Percentiles rank a stretch among this genome's conserved stretches.
Conservation (phyloP, 148 eudicot species). For the Pharnaceum exiguum region DNA sequence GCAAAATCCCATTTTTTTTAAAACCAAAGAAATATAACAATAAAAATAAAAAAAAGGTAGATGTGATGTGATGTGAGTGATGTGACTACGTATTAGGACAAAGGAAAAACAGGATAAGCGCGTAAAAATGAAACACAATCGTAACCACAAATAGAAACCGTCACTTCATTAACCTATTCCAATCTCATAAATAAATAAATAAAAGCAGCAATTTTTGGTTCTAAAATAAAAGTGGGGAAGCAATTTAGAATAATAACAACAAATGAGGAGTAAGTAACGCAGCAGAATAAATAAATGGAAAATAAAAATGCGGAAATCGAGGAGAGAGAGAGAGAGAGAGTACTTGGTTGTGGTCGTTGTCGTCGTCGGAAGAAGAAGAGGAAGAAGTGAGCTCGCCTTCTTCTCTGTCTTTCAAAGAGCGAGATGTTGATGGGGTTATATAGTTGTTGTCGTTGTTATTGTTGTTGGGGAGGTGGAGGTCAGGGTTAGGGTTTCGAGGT, state of each 20-base stretch:
- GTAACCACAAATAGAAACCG: neutral
- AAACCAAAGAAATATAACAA: no score
- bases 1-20: no score
- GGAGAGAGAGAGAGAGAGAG: constrained; percentile 8
- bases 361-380: no score
- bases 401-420: constrained; percentile 25
- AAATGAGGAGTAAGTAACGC: no score
- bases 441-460: neutral
- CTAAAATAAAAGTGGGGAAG: neutral
- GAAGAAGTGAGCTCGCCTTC: constrained; percentile 39
- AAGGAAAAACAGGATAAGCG: no score
- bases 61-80: no score
- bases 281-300: no score
- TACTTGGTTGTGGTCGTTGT: constrained; percentile 35
- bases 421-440: no score
- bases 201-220: neutral
- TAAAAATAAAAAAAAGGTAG: no score
- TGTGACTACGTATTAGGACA: no score
- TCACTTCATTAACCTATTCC: neutral
- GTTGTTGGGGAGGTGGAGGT: neutral
- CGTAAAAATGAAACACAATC: no score
- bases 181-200: neutral
- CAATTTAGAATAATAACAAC: no score
- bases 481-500: constrained; percentile 1
- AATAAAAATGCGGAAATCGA: neutral